These are phyloP conservation scores for Leccinum fallax DNA, from an alignment of 1,284 basidiomycete genomes.

Conservation along the genomic window DNA sequence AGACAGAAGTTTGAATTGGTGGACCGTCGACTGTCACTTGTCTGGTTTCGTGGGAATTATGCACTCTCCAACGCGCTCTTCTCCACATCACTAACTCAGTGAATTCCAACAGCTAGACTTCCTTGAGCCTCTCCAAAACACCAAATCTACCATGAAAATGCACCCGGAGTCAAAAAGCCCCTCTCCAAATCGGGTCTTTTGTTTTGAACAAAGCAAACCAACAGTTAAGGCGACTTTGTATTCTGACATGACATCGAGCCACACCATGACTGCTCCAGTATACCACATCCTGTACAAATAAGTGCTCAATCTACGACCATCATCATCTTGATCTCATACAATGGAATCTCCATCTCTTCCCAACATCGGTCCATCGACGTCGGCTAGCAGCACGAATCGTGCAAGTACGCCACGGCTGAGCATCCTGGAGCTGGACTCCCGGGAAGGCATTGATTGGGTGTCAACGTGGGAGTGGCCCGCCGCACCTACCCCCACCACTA, in stretches of 20 bases:
- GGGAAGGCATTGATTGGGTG: background rate
- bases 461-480: background rate
- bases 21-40: no score
- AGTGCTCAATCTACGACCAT: background rate
- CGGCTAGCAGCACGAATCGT: background rate
- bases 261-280: background rate
- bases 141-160: background rate
- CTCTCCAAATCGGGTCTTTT: background rate
- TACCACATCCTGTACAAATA: background rate
- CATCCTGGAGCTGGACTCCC: background rate
- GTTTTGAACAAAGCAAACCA: background rate
- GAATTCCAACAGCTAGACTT: background rate
- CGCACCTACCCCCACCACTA: background rate
- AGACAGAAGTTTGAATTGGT: no score
- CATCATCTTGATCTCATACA: background rate
- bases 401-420: background rate
- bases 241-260: background rate
- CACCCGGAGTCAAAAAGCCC: background rate
- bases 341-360: background rate
- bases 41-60: background rate
- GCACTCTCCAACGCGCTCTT: background rate
- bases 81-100: background rate
- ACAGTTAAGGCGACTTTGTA: background rate
- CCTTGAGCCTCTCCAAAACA: background rate
- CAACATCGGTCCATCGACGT: background rate